phyloP scores from a whole-genome alignment of 768 basidiomycete genomes.

The Trichaptum fuscoviolaceum region DNA sequence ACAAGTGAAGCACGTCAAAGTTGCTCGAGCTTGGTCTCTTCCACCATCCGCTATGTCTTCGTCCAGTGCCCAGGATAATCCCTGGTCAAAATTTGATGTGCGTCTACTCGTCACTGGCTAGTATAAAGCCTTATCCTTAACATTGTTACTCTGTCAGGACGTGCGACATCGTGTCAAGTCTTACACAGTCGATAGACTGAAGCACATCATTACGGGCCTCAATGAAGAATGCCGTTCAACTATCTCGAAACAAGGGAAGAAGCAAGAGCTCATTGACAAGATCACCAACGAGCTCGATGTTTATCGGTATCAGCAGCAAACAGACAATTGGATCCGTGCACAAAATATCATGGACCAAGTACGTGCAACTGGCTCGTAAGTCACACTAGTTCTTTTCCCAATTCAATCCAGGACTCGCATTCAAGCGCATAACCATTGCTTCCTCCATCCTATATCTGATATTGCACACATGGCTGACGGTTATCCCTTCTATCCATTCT shows the following conservation, averaged over 20 bases:
- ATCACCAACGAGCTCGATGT: constrained; percentile 53
- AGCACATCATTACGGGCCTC: constrained; percentile 71
- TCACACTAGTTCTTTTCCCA: constrained; percentile 19
- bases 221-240: constrained; percentile 72
- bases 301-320: constrained; percentile 51
- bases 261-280: constrained; percentile 81
- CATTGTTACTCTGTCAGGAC: constrained; percentile 36
- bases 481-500: not conserved
- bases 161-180: constrained; percentile 64
- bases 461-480: not conserved
- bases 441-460: not conserved
- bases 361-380: constrained; percentile 61
- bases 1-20: not conserved
- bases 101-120: constrained; percentile 19
- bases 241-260: constrained; percentile 75
- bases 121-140: not conserved
- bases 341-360: constrained; percentile 65
- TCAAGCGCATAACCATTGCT: not conserved
- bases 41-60: not conserved
- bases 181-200: constrained; percentile 83
- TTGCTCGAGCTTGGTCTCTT: not conserved
- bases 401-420: not conserved
- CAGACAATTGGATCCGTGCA: constrained; percentile 67
- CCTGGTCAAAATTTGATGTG: constrained; percentile 76
- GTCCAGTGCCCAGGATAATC: constrained; percentile 32